Conservation (phyloP, 2,329 filamentous ascomycete genomes). For the Trichoderma sp. region DNA sequence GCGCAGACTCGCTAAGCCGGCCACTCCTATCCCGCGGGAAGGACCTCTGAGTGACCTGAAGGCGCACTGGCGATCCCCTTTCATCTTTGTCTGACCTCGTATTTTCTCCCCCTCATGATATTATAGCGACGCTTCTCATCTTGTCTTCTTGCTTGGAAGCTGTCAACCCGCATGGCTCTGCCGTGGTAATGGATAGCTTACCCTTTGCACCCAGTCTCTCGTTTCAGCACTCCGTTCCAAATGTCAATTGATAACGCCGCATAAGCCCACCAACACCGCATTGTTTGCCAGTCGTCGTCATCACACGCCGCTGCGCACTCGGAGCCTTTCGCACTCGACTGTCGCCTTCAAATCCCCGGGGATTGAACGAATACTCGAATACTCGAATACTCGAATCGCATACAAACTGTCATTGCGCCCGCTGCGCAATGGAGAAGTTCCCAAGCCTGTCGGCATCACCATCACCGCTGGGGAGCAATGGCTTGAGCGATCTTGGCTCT, state of each 20-base stretch:
- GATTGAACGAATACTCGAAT: background rate
- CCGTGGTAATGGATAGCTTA: conserved; percentile 10
- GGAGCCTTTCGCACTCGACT: background rate
- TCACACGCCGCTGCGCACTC: background rate
- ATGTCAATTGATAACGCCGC: conserved; percentile 1
- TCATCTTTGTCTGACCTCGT: background rate
- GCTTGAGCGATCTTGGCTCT: conserved; percentile 28
- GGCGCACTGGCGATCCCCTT: conserved; percentile 10
- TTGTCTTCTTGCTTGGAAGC: background rate
- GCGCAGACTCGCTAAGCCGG: conserved; percentile 2
- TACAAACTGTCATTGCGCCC: background rate
- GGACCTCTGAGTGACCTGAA: background rate
- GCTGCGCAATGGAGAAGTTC: conserved; percentile 52
- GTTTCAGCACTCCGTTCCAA: background rate
- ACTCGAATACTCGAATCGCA: background rate
- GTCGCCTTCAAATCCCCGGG: background rate
- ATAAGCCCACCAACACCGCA: conserved; percentile 9
- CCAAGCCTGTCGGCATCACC: conserved; percentile 51
- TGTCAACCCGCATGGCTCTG: background rate
- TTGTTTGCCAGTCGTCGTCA: background rate
- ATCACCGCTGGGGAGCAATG: conserved; percentile 28
- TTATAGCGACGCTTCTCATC: background rate
- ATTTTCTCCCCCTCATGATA: background rate
- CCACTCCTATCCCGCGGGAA: conserved; percentile 12
- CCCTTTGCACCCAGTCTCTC: background rate